Conservation (phyloP, 2,329 filamentous ascomycete genomes). For the Aureobasidium sp. region DNA sequence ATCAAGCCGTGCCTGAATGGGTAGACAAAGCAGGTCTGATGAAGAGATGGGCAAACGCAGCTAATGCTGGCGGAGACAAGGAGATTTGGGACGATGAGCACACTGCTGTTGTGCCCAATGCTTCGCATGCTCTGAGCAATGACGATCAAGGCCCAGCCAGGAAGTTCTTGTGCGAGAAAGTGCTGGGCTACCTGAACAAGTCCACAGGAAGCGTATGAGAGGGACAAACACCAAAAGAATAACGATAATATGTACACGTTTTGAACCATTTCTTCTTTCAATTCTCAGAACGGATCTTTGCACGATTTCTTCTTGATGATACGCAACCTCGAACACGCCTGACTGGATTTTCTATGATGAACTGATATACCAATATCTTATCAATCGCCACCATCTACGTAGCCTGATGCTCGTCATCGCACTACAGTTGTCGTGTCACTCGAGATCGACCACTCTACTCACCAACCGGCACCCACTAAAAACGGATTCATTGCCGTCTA, state of each 20-base stretch:
- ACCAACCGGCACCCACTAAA: background rate
- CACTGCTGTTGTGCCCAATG: constrained; percentile 43
- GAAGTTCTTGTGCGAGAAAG: constrained; percentile 21
- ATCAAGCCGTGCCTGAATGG: constrained; percentile 39
- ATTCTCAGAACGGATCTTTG: too few relatives aligned
- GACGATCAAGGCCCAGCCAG: constrained; percentile 40
- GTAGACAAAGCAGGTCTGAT: constrained; percentile 41
- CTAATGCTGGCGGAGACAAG: constrained; percentile 29
- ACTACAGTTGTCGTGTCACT: background rate
- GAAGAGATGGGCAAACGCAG: constrained; percentile 37
- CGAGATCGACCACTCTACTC: background rate
- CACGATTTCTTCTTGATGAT: too few relatives aligned
- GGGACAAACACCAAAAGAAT: background rate
- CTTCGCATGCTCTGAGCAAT: constrained; percentile 44
- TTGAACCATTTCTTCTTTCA: background rate
- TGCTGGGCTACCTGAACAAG: constrained; percentile 20
- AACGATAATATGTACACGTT: background rate
- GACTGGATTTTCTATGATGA: too few relatives aligned
- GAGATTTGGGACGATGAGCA: constrained; percentile 41
- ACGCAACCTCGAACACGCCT: too few relatives aligned
- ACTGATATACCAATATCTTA: background rate
- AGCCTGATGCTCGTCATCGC: background rate
- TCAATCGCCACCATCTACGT: background rate
- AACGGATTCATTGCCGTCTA: background rate
- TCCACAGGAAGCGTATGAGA: background rate